These are phyloP conservation scores for Yarrowia sp. DNA, from an alignment of 805 yeast species.

Conservation along the genomic window DNA sequence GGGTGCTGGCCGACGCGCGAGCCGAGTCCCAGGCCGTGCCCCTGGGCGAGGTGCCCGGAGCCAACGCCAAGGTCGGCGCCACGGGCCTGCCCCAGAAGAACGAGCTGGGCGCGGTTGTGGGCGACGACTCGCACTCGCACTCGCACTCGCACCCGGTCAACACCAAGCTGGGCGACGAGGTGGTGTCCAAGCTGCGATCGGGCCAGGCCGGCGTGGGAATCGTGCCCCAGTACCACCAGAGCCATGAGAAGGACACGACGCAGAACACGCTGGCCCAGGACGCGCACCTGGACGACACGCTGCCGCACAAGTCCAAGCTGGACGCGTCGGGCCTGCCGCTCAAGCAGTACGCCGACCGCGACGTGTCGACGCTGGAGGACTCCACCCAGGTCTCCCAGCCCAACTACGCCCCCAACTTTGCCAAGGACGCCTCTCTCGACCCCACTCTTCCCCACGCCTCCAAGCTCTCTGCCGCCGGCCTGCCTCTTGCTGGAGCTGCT, in stretches of 20 bases:
- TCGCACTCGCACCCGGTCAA: background rate
- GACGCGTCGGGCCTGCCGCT: constrained; percentile 18
- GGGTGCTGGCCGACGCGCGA: constrained; percentile 3
- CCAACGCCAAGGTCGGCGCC: constrained; percentile 16
- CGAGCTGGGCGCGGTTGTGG: constrained; percentile 1
- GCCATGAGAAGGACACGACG: background rate
- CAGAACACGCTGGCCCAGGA: constrained; percentile 1
- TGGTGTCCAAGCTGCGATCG: background rate
- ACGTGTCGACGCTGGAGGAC: background rate
- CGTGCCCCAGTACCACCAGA: background rate
- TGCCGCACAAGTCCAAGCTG: constrained; percentile 16
- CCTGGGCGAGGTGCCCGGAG: constrained; percentile 15
- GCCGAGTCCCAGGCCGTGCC: constrained; percentile 7
- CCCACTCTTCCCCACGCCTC: background rate
- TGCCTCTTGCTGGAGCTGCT: background rate
- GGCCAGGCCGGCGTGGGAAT: constrained; percentile 25
- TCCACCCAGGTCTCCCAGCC: constrained; percentile 2
- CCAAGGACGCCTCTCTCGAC: constrained; percentile 4
- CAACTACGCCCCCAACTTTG: background rate
- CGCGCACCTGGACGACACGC: constrained; percentile 10
- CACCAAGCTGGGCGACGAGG: constrained; percentile 1
- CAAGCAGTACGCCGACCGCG: constrained; percentile 4
- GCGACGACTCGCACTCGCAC: background rate
- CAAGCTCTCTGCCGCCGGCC: constrained; percentile 2
- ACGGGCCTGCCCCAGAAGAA: constrained; percentile 3